Evolutionary conservation across 208 protist species (phyloP).

Genomic region (Trypanosoma caninum): DNA sequence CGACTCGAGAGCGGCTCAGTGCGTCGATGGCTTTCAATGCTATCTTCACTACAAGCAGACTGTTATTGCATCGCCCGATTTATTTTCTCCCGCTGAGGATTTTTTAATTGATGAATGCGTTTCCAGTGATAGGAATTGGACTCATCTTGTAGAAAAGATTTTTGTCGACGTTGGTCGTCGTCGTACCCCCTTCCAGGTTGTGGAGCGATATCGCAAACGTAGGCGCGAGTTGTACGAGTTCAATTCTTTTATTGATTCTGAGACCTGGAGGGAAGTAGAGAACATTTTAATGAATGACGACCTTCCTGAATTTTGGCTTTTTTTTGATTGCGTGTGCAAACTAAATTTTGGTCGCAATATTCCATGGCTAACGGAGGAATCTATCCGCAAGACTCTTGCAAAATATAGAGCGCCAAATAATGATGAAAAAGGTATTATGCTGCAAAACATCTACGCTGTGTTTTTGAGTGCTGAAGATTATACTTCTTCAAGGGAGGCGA

Average conservation of each 20-base stretch:
- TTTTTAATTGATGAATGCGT: slow-evolving; percentile 18
- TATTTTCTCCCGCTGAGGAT: slow-evolving; percentile 30
- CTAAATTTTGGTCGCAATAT: slow-evolving; percentile 3
- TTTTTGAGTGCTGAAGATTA: slow-evolving; percentile 10
- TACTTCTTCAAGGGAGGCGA: slow-evolving; percentile 5
- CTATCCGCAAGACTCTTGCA: slow-evolving; percentile 2
- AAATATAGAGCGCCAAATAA: neutral
- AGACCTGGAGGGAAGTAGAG: neutral
- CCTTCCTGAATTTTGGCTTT: neutral
- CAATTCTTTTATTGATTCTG: slow-evolving; percentile 1
- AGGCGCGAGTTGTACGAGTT: slow-evolving; percentile 21
- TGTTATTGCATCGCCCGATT: neutral
- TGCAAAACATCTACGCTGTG: slow-evolving; percentile 6
- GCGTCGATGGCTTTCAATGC: slow-evolving; percentile 23
- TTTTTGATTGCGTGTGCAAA: neutral
- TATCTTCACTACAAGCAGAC: slow-evolving; percentile 25
- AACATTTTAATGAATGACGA: neutral
- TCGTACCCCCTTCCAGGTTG: slow-evolving; percentile 40
- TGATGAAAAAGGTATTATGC: slow-evolving; percentile 1
- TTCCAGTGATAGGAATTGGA: slow-evolving; percentile 26
- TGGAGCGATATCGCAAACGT: slow-evolving; percentile 32
- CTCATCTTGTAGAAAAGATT: slow-evolving; percentile 20
- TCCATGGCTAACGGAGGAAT: slow-evolving; percentile 20
- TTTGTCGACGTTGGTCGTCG: slow-evolving; percentile 10
- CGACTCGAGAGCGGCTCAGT: slow-evolving; percentile 12